Conservation (phyloP, 1,284 basidiomycete species). For the Anthracocystis walkeri region DNA sequence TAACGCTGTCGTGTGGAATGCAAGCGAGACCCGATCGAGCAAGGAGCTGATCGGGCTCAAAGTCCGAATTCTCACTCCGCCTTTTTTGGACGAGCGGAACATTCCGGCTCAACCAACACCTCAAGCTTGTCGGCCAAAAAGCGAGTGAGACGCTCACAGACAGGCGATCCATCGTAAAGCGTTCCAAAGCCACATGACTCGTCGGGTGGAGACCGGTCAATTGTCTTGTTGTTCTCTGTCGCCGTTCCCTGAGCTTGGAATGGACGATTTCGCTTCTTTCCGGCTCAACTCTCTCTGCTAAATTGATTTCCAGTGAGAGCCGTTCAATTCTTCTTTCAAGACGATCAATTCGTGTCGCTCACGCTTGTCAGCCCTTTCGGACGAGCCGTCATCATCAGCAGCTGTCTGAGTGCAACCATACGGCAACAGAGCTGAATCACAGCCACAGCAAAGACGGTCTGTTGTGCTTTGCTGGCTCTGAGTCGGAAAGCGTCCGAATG, state of each 20-base stretch:
- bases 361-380: background rate
- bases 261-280: constrained; percentile 3
- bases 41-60: constrained; percentile 22
- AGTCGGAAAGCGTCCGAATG: constrained; percentile 7
- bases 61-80: constrained; percentile 13
- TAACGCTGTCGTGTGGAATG: no score
- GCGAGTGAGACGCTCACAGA: background rate
- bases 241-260: background rate
- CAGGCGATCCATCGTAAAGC: background rate
- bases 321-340: background rate
- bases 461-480: background rate
- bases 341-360: background rate
- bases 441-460: background rate
- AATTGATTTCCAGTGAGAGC: background rate
- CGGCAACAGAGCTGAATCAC: background rate
- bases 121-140: constrained; percentile 4
- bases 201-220: constrained; percentile 16
- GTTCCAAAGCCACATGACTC: background rate
- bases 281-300: background rate
- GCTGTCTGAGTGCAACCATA: background rate
- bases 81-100: constrained; percentile 3
- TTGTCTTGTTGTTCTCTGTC: background rate
- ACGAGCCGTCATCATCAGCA: background rate
- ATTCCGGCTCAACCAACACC: constrained; percentile 7
- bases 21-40: background rate